Conservation (phyloP, 163 green algal genomes). For the Trebouxiophyceae sp. region DNA sequence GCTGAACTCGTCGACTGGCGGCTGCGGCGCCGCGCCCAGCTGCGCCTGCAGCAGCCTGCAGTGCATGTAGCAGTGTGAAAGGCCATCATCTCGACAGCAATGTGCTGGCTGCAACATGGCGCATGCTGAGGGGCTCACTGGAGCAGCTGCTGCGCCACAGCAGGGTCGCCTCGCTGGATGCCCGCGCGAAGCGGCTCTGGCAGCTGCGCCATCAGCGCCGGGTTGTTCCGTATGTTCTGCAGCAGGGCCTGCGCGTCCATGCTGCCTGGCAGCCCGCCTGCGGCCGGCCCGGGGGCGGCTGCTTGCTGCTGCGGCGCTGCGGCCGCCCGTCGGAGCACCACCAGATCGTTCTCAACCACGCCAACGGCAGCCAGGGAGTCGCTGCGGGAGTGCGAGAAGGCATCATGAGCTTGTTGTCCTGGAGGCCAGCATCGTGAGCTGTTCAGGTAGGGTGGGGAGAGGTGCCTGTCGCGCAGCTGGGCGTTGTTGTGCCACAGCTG, state of each 20-base stretch:
- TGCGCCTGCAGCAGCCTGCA: neutral
- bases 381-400: too few relatives aligned
- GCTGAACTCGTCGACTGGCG: slow-evolving; percentile 6
- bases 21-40: neutral
- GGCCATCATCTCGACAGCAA: neutral
- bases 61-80: neutral
- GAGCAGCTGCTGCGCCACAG: too few relatives aligned
- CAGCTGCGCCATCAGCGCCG: too few relatives aligned
- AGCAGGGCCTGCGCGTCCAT: too few relatives aligned
- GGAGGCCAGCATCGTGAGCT: neutral
- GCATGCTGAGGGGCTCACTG: neutral
- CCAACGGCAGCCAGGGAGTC: too few relatives aligned
- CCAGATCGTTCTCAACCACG: too few relatives aligned
- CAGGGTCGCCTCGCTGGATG: too few relatives aligned
- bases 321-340: too few relatives aligned
- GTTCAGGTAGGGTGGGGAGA: neutral
- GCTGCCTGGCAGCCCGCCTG: too few relatives aligned
- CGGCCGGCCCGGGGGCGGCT: too few relatives aligned
- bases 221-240: neutral
- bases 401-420: neutral
- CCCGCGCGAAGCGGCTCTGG: too few relatives aligned
- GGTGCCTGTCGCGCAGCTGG: neutral
- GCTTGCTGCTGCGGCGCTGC: too few relatives aligned
- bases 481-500: neutral
- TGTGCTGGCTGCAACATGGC: neutral